Evolutionary conservation across 2,329 filamentous ascomycete species (phyloP).

Genomic region (Monosporascus cannonballus): DNA sequence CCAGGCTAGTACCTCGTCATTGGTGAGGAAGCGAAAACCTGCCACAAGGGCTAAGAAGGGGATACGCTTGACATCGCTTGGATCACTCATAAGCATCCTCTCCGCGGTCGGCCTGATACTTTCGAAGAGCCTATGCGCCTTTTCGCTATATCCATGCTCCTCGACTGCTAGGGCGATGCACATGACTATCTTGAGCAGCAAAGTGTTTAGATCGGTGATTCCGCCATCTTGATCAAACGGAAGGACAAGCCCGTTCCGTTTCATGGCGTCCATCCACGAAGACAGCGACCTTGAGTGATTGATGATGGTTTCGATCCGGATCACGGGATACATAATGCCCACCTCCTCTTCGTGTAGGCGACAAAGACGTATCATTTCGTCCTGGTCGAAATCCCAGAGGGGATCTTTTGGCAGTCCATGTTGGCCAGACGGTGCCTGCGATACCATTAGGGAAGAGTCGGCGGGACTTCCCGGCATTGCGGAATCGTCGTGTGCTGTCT

Average conservation of each 20-base stretch:
- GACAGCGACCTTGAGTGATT: conserved; percentile 64
- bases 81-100: conserved; percentile 52
- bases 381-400: conserved; percentile 69
- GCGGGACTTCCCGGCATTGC: conserved; percentile 31
- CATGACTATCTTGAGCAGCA: conserved; percentile 76
- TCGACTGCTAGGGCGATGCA: conserved; percentile 74
- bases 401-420: conserved; percentile 52
- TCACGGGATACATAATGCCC: conserved; percentile 84
- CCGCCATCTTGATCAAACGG: conserved; percentile 28
- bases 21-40: conserved; percentile 75
- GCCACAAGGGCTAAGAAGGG: conserved; percentile 46
- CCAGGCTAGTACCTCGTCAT: conserved; percentile 83
- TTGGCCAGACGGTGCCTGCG: conserved; percentile 31
- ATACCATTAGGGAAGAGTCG: conserved; percentile 26
- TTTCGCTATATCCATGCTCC: conserved; percentile 69
- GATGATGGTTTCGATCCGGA: conserved; percentile 67
- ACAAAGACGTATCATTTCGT: conserved; percentile 75
- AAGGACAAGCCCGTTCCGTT: conserved; percentile 25
- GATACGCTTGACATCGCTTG: conserved; percentile 39
- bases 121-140: conserved; percentile 67
- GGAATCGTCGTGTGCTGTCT: conserved; percentile 54
- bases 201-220: conserved; percentile 49
- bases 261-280: conserved; percentile 59
- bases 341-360: conserved; percentile 83
- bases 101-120: conserved; percentile 70